These are phyloP conservation scores for Populus tomentosa DNA, from an alignment of 441 rosid genomes.

Conservation along the genomic window DNA sequence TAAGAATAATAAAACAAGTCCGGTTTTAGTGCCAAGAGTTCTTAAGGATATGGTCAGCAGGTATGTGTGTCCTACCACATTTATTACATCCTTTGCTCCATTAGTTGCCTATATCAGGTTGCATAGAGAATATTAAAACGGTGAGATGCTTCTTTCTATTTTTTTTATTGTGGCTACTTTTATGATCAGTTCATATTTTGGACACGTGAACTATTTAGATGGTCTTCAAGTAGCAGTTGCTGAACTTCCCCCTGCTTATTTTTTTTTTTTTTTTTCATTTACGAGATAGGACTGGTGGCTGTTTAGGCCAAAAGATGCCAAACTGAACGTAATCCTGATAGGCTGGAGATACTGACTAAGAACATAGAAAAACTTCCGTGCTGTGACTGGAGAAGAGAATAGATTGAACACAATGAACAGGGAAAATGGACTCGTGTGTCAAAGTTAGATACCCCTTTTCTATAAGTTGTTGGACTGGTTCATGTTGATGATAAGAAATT, in stretches of 20 bases:
- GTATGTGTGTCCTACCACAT: conserved; percentile 24
- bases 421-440: not conserved
- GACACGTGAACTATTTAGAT: too few species aligned
- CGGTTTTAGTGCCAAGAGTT: conserved; percentile 73
- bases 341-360: not conserved
- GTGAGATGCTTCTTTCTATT: too few species aligned
- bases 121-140: not conserved
- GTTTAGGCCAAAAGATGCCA: not conserved
- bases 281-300: not conserved
- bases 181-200: too few species aligned
- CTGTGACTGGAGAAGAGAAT: not conserved
- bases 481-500: not conserved
- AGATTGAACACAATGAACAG: not conserved
- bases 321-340: not conserved
- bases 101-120: too few species aligned
- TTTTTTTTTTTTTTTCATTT: not conserved
- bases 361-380: not conserved
- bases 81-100: not conserved
- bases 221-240: not conserved
- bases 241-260: not conserved
- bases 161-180: too few species aligned
- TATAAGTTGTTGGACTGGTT: not conserved
- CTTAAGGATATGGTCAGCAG: conserved; percentile 64
- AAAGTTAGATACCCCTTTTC: not conserved
- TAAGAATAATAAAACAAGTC: conserved; percentile 68